These are phyloP conservation scores for Xerocomellus chrysenteron DNA, from an alignment of 768 basidiomycete genomes.

Conservation along the genomic window DNA sequence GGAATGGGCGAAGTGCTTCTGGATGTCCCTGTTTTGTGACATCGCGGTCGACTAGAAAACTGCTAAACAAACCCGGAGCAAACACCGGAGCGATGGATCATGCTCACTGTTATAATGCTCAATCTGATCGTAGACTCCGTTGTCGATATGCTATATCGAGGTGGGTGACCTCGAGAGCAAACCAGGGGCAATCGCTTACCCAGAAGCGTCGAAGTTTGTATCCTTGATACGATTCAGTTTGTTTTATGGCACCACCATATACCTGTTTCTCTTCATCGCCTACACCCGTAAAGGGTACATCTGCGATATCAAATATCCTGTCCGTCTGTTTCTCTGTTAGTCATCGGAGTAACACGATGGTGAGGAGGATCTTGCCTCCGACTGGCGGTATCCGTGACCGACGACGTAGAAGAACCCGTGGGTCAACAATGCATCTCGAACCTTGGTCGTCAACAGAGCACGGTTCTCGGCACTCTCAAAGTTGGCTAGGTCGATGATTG, in stretches of 20 bases:
- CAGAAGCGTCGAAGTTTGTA: conserved; percentile 53
- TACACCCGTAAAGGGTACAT: conserved; percentile 44
- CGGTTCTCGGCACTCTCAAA: conserved; percentile 39
- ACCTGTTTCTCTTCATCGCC: conserved; percentile 41
- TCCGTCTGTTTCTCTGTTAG: conserved; percentile 38
- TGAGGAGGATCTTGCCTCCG: conserved; percentile 27
- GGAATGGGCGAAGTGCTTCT: conserved; percentile 44
- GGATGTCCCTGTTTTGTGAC: conserved; percentile 50
- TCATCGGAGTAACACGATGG: conserved; percentile 17
- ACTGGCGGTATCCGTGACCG: conserved; percentile 41
- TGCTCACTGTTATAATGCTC: conserved; percentile 62
- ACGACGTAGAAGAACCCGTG: conserved; percentile 45
- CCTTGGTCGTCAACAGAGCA: conserved; percentile 36
- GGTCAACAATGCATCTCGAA: conserved; percentile 46
- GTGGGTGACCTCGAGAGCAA: neutral
- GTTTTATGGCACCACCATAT: conserved; percentile 42
- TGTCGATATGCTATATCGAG: conserved; percentile 50
- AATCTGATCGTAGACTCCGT: conserved; percentile 63
- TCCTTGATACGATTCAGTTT: conserved; percentile 49
- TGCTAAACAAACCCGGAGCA: neutral
- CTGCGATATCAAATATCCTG: conserved; percentile 50
- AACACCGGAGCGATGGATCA: neutral
- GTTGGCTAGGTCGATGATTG: conserved; percentile 50
- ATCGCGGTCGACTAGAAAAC: conserved; percentile 47
- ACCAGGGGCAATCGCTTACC: conserved; percentile 29